phyloP scores from a whole-genome alignment of 805 yeast genomes.

The Kodamaea neixiangensis region DNA sequence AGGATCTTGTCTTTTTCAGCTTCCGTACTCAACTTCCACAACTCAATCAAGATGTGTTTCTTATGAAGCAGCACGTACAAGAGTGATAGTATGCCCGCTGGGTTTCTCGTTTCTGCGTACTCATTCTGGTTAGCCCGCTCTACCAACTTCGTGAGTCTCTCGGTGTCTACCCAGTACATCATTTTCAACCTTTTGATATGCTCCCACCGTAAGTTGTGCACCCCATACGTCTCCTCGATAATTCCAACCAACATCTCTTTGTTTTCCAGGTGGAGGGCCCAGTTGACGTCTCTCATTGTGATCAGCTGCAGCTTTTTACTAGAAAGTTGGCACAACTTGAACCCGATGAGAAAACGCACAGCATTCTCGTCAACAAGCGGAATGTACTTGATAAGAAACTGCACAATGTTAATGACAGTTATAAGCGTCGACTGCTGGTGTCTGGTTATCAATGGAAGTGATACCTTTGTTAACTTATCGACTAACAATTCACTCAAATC shows the following conservation, averaged over 20 bases:
- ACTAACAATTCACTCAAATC: constrained; percentile 49
- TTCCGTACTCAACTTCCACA: constrained; percentile 82
- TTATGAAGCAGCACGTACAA: constrained; percentile 78
- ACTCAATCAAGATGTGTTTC: constrained; percentile 71
- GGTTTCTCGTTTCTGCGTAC: constrained; percentile 66
- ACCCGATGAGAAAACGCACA: constrained; percentile 66
- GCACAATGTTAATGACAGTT: constrained; percentile 65
- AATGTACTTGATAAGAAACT: constrained; percentile 50
- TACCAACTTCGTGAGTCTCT: constrained; percentile 38
- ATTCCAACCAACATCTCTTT: constrained; percentile 63
- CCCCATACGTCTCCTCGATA: constrained; percentile 42
- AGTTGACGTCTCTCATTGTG: constrained; percentile 77
- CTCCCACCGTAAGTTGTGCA: constrained; percentile 58
- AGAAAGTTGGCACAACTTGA: constrained; percentile 58
- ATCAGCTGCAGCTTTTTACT: constrained; percentile 50
- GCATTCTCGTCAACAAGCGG: constrained; percentile 64
- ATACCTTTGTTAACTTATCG: constrained; percentile 60
- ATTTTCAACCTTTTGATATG: constrained; percentile 61
- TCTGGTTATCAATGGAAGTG: constrained; percentile 80
- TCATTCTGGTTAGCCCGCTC: constrained; percentile 75
- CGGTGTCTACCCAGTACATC: constrained; percentile 62
- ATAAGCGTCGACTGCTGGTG: constrained; percentile 88
- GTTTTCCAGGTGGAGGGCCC: constrained; percentile 85
- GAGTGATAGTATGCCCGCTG: constrained; percentile 65
- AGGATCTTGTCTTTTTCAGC: constrained; percentile 83